These are phyloP conservation scores for Cutaneotrichosporon sp. DNA, from an alignment of 1,284 basidiomycete genomes.

Conservation along the genomic window DNA sequence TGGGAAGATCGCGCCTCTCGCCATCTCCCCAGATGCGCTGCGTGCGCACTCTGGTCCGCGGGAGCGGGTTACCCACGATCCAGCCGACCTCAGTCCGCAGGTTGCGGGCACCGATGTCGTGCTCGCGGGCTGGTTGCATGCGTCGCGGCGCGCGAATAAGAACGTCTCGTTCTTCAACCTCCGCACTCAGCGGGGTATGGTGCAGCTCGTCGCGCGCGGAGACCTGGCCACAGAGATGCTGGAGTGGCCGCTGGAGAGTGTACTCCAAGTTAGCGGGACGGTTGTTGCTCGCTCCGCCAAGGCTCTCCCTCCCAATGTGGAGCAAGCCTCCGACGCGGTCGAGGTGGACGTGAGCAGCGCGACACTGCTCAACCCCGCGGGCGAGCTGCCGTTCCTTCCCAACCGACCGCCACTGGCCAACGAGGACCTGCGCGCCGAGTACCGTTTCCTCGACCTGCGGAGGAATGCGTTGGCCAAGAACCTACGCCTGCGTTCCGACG, in stretches of 20 bases:
- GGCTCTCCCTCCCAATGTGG: conserved; percentile 52
- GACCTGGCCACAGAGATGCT: conserved; percentile 59
- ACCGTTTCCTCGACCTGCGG: conserved; percentile 85
- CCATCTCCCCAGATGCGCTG: neutral
- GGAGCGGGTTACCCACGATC: conserved; percentile 60
- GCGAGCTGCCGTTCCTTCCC: conserved; percentile 73
- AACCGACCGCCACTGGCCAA: conserved; percentile 74
- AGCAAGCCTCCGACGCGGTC: conserved; percentile 62
- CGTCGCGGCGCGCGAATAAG: conserved; percentile 55
- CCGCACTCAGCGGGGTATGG: conserved; percentile 68
- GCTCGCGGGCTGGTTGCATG: conserved; percentile 76
- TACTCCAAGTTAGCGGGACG: conserved; percentile 69
- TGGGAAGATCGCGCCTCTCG: conserved; percentile 16
- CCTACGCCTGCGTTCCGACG: conserved; percentile 72
- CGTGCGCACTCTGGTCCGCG: conserved; percentile 26
- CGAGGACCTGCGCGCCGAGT: conserved; percentile 77
- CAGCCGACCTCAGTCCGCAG: conserved; percentile 60
- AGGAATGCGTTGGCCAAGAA: conserved; percentile 71
- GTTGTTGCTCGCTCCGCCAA: conserved; percentile 65
- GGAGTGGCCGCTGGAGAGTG: conserved; percentile 69
- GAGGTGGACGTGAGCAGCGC: conserved; percentile 74
- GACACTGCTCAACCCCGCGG: conserved; percentile 75
- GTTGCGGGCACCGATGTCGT: conserved; percentile 63
- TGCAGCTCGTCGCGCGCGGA: conserved; percentile 65
- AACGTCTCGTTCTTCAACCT: conserved; percentile 59